These are phyloP conservation scores for Phytophthora pistaciae DNA, from an alignment of 352 stramenopile species.

Conservation along the genomic window DNA sequence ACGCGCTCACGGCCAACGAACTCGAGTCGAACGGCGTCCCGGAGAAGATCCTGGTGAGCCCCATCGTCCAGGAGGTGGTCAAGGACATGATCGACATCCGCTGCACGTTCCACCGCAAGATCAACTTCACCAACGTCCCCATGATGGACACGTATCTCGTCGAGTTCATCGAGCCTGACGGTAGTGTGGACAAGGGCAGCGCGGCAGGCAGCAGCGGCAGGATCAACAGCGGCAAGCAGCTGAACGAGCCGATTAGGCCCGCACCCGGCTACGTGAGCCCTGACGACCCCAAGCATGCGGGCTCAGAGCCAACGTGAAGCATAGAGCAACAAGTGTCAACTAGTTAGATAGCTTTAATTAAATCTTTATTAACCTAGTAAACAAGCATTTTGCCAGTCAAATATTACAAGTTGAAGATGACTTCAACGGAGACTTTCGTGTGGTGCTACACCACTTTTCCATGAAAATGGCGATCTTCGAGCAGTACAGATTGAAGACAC, in stretches of 20 bases:
- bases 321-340: no score
- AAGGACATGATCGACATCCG: conserved; percentile 87
- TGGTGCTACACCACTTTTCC: background rate
- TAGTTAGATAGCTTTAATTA: no score
- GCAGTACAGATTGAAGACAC: no score
- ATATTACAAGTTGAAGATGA: no score
- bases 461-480: background rate
- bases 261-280: conserved; percentile 13
- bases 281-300: conserved; percentile 4
- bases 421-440: conserved; percentile 8
- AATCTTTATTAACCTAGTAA: no score
- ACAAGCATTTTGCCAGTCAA: no score
- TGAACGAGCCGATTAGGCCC: conserved; percentile 4
- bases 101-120: conserved; percentile 86
- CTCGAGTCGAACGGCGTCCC: conserved; percentile 89
- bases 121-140: conserved; percentile 81
- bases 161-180: conserved; percentile 71
- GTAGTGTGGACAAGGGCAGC: conserved; percentile 7
- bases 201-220: conserved; percentile 7
- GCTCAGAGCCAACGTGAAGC: no score
- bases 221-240: conserved; percentile 14
- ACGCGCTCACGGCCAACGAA: conserved; percentile 86
- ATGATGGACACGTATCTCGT: conserved; percentile 90
- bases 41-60: conserved; percentile 83
- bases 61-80: conserved; percentile 82